Base-by-base conservation (phyloP, 305 asterid species). In the Rubia balearica region DNA sequence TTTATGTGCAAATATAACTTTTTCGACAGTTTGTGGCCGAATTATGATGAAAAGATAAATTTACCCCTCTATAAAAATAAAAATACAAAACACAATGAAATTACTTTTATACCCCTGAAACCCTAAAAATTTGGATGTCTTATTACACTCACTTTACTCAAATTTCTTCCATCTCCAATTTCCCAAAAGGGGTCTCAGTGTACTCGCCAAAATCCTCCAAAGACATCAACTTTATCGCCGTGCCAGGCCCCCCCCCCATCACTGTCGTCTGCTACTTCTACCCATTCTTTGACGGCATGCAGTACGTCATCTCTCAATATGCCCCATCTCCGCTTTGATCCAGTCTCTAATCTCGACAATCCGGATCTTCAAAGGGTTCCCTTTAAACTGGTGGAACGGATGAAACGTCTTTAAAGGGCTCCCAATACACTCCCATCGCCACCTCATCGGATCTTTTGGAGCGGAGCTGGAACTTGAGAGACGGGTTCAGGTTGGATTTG, bases 201-300 rank as follows among this genome's bases (percentile, higher is more conserved):
- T 30, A 1, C 36, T 30, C 36, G 36, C 36, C 36, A n/a, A 30
- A 30, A 30, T 30, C 36, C 36, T 30, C 36, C 36, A 30, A 30
- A 30, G 36, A 3, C 36, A 30, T 1, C 36, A 30, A 30, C 36
- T 30, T 3, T 3, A 3, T 3, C 36, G 36, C 1, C 36, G 36
- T 30, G 36, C 36, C 36, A 3, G n/a, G n/a, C n/a, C 0, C 1
- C 36, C 3, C 0, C 36, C 36, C 0, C 36, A 30, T 94, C 81
- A 85, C 97, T 1, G 97, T 96, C 81, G 65, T 94, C 57, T 76
- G 86, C 36, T 94, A 94, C 89, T 94, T 94, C 81, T 94, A 88
- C 87, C 97, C 96, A 2, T 93, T 94, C 86, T 91, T 94, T 65
- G 96, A 94, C 71, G 98, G 96, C 55, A 78, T 91, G 6, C 99